phyloP scores from a whole-genome alignment of 345 rosid genomes.

The Angophora floribunda region DNA sequence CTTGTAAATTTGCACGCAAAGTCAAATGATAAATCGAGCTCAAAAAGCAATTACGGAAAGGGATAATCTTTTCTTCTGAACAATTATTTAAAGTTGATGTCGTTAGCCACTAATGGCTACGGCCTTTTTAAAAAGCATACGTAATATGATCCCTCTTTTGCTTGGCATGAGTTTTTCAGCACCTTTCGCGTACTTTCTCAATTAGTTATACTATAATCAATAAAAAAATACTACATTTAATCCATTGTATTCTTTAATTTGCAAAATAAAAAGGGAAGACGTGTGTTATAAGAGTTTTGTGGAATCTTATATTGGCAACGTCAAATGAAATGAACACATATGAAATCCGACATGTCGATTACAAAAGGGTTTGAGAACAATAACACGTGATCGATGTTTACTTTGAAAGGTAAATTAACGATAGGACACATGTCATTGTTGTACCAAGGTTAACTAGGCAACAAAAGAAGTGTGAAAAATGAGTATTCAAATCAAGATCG shows the following conservation, averaged over 20 bases:
- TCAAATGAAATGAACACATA: fast-evolving
- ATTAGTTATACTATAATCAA: not conserved
- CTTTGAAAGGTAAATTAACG: not conserved
- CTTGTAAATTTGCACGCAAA: not conserved
- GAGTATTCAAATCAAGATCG: not conserved
- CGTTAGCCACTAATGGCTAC: too few relatives aligned
- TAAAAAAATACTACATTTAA: not conserved
- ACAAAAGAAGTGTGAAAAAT: not conserved
- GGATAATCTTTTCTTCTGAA: too few relatives aligned
- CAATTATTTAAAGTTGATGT: too few relatives aligned
- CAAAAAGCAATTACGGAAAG: not conserved
- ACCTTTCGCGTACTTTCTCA: not conserved
- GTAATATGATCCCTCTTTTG: not conserved
- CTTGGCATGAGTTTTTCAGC: not conserved
- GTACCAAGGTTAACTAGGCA: not conserved
- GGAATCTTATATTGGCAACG: not conserved
- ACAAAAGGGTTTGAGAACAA: not conserved
- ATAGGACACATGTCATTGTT: not conserved
- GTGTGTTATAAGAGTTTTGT: not conserved
- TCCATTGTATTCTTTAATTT: not conserved
- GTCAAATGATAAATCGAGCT: not conserved
- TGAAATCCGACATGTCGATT: fast-evolving
- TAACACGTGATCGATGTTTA: not conserved
- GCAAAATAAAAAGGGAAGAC: not conserved
- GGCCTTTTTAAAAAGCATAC: too few relatives aligned